Base-by-base conservation (phyloP, 2,329 filamentous ascomycete genomes). In the Orbilia oligospora region DNA sequence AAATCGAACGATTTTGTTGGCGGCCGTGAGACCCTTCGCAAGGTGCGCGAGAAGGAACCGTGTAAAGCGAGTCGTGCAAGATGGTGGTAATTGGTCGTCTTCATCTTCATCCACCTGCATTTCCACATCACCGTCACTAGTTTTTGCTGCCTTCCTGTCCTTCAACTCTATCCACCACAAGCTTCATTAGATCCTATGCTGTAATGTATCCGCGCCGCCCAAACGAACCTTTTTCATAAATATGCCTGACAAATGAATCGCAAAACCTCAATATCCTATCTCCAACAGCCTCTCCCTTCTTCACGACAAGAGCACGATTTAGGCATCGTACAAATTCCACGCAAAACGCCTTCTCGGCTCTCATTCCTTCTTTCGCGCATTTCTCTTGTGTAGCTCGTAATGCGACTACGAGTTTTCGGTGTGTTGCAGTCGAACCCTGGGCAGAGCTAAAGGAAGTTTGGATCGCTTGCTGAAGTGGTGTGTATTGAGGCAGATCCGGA, bases 1-100 rank as follows among this genome's bases (percentile, higher is more conserved):
- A 85, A 93, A 99, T 75, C 96, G 90, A 56, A 98, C 92, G 76
- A 92, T 92, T 85, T 97, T 98, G 85, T 99, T 96, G 85, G 97
- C 98, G 51, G 92, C 90, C 9, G 88, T 88, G 77, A 97, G 87
- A n/a, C 97, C 86, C 4, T 92, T 92, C 2, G 97, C 86, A 20
- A 96, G 85, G 5, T 90, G 88, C 67, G 90, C 89, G 82, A 98
- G 89, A 41, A 98, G 88, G 33, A 90, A 88, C 1, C 90, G 90
- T 0, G 90, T 93, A 24, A 98, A 88, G 63, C 94, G 90, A 24
- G 91, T 92, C 80, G 90, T 96, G 0, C 95, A 94, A 0, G 94
- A 97, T 83, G 97, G 93, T 2, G 90, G 90, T 84, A 94, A 88
- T 69, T 89, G 88, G 14, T 90, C 91, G 36, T 89, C 90, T 82